Percentiles rank a stretch among this genome's conserved stretches.
Evolutionary conservation across 2,329 filamentous ascomycete genomes (phyloP).

Genomic region (Trichophyton schoenleinii): DNA sequence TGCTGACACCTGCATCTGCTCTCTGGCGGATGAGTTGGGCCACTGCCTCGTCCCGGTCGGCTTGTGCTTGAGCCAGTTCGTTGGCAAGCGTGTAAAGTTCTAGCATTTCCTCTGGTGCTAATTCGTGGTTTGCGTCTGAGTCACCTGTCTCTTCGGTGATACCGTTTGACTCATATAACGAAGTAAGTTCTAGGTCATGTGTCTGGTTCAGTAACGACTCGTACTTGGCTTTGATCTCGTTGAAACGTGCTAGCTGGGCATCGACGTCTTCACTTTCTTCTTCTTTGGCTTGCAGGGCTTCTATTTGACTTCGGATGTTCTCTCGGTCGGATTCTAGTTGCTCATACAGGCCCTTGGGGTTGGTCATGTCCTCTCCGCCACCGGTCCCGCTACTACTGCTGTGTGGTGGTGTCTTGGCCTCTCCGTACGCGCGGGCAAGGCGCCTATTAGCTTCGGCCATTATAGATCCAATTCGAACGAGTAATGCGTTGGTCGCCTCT

Average conservation of each 20-base stretch:
- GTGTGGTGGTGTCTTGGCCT: constrained; percentile 47
- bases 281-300: constrained; percentile 26
- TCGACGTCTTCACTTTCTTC: constrained; percentile 26
- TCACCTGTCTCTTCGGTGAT: neutral
- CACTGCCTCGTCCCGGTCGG: constrained; percentile 25
- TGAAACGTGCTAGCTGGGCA: constrained; percentile 29
- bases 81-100: constrained; percentile 22
- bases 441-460: constrained; percentile 61
- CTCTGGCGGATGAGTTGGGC: constrained; percentile 33
- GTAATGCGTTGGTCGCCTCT: constrained; percentile 57
- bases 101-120: constrained; percentile 22
- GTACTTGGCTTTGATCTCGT: constrained; percentile 24
- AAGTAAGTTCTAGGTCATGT: constrained; percentile 27
- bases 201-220: constrained; percentile 35
- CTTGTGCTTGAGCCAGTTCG: constrained; percentile 24
- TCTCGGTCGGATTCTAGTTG: constrained; percentile 34
- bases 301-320: constrained; percentile 30
- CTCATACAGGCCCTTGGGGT: constrained; percentile 30
- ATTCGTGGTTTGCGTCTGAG: neutral
- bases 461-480: constrained; percentile 55
- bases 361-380: constrained; percentile 25
- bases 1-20: constrained; percentile 34
- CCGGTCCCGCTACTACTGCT: constrained; percentile 16
- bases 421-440: constrained; percentile 46
- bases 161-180: constrained; percentile 17